Conservation (phyloP, 768 basidiomycete genomes). For the Chalciporus piperatus region DNA sequence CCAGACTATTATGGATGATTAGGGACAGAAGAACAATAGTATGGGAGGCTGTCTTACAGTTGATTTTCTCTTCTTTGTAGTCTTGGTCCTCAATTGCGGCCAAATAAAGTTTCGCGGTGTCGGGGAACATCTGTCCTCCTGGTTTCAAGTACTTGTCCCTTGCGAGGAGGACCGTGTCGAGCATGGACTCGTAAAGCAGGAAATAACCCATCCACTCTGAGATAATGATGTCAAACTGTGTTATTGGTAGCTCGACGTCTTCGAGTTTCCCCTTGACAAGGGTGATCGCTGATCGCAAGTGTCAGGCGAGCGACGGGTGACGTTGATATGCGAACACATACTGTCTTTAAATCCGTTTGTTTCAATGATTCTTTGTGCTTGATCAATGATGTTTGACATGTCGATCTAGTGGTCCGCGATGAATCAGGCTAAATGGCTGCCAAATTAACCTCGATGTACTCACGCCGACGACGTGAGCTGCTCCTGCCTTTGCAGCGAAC, state of each 20-base stretch:
- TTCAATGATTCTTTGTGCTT: conserved; percentile 94
- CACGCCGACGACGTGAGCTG: conserved; percentile 90
- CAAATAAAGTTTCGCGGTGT: conserved; percentile 86
- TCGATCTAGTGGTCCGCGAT: conserved; percentile 65
- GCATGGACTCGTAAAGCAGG: conserved; percentile 98
- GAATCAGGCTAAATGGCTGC: conserved; percentile 6
- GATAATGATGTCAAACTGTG: conserved; percentile 97
- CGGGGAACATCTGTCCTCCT: conserved; percentile 92
- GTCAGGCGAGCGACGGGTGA: conserved; percentile 3
- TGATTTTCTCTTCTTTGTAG: conserved; percentile 99
- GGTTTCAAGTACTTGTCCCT: conserved; percentile 95
- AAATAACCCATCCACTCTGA: conserved; percentile 99
- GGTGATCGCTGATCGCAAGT: conserved; percentile 65
- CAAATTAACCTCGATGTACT: conserved; percentile 27
- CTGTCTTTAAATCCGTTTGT: conserved; percentile 96
- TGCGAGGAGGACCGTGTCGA: conserved; percentile 95
- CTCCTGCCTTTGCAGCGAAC: conserved; percentile 97
- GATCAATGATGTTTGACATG: conserved; percentile 99
- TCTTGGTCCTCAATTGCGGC: conserved; percentile 99
- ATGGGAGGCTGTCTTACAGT: conserved; percentile 54
- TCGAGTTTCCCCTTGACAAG: conserved; percentile 98
- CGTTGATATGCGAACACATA: conserved; percentile 39
- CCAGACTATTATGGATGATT: conserved; percentile 69
- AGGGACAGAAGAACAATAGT: not conserved
- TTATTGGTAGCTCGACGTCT: conserved; percentile 82